Base-by-base conservation (phyloP, 106 monocot genomes). In the Dendrobium nobile region DNA sequence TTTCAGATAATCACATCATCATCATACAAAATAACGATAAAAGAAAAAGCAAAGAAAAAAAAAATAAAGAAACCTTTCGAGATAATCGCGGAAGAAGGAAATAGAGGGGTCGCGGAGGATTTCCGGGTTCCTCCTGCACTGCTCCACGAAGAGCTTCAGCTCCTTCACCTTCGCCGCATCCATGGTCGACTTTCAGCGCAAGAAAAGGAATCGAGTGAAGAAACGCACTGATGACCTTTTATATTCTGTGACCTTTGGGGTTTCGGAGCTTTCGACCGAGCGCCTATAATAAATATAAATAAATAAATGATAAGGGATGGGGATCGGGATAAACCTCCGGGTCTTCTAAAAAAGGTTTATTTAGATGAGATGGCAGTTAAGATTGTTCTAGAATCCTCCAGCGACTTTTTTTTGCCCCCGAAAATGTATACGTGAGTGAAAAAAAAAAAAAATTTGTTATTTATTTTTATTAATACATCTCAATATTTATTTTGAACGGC, bases 31-130 rank as follows among this genome's bases (percentile, higher is more conserved):
- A 26, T 15, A 47, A 26, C 51, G 45, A 19, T 26, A 28, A 37
- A 72, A 44, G 2, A 5, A 16, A 74, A 18, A 67, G 7, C 54
- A 17, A 41, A 51, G 48, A 58, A 27, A 6, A 18, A 40, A n/a
- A 48, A 17, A 17, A 13, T n/a, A 37, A 70, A 48, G 0, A 80
- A 59, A 94, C 96, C 96, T 92, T 83, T 94, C 92, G 77, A 98
- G 85, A 68, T 92, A 92, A 44, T 95, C 92, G 13, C 92, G 82
- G 84, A 95, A 95, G 88, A 97, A 97, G 82, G 94, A 59, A 82
- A 97, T 67, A 79, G 87, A 88, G 9, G 96, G 96, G 26, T 94
- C 94, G 82, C 47, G 6, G 77, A 97, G 93, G 75, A 92, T 67
- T 44, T 87, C 68, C 40, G 96, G 94, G n/a, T 88, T 89, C 4